Evolutionary conservation across 73 alveolate genomes (phyloP), one percentile per base, ranked within the genome.

Genomic region (Paramecium caudatum): DNA sequence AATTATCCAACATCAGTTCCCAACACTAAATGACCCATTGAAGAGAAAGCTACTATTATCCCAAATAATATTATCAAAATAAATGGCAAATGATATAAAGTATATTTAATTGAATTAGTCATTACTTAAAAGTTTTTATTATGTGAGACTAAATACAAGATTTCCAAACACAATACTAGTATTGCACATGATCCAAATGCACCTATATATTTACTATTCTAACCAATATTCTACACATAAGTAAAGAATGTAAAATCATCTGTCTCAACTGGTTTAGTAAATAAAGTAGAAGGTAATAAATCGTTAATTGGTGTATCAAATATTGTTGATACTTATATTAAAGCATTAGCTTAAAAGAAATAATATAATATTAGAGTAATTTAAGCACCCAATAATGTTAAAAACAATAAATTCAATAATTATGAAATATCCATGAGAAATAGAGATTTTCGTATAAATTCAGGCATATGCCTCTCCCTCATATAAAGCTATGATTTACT

Each of bases 401-500:
- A 74, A 74, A 74, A 74, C 10, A 74, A 43, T 15, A 74, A 74
- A 43, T 74, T 74, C 9, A 74, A 27, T 8, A 74, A 74, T 15
- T 74, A 37, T 39, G 88, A 74, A 4, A 74, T 74, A 74, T 74
- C 88, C 62, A 74, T 45, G 3, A 74, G 43, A 45, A 41, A 74
- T 1, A 74, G 88, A 0, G 69, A 37, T 45, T 74, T 43, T 43
- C 88, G 36, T 2, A 74, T 37, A 41, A 74, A 74, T 23, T 74
- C 88, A 3, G 88, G 88, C 88, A 74, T 74, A 74, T 74, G 88
- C 15, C 88, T 30, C 21, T 74, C 88, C 19, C 88, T 74, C 43
- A 74, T 39, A 25, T 41, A 74, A 15, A 74, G 55, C 16, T 74
- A 12, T 74, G 88, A 74, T 45, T 47, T 39, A 41, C 19, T 74